Evolutionary conservation across 495 filamentous ascomycete genomes (phyloP).

Genomic region (Durotheca rogersii): DNA sequence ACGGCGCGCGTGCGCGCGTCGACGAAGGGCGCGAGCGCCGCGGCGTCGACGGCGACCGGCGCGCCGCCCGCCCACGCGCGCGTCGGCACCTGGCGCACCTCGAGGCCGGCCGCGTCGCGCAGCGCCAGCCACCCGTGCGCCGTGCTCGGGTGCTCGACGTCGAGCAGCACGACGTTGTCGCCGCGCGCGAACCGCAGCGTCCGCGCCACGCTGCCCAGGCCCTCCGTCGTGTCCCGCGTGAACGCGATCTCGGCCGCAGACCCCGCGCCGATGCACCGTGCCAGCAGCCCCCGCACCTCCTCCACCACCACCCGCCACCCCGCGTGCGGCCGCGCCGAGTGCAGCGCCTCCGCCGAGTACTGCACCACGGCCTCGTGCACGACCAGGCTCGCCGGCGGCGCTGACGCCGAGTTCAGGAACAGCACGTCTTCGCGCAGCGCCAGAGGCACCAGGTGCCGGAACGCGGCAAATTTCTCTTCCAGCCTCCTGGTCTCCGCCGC

Average conservation of each 20-base stretch:
- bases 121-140: slow-evolving; percentile 22
- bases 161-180: slow-evolving; percentile 28
- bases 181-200: slow-evolving; percentile 9
- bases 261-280: slow-evolving; percentile 17
- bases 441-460: slow-evolving; percentile 18
- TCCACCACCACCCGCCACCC: slow-evolving; percentile 10
- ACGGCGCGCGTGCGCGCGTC: slow-evolving; percentile 22
- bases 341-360: slow-evolving; percentile 19
- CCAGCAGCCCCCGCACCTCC: slow-evolving; percentile 17
- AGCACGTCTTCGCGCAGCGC: slow-evolving; percentile 8
- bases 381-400: slow-evolving; percentile 26
- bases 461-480: slow-evolving; percentile 12
- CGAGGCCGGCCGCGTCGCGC: slow-evolving; percentile 13
- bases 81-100: slow-evolving; percentile 23
- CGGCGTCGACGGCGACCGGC: slow-evolving; percentile 5
- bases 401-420: slow-evolving; percentile 27
- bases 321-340: slow-evolving; percentile 4
- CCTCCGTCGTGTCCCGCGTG: slow-evolving; percentile 32
- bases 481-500: slow-evolving; percentile 11
- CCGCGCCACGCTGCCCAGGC: slow-evolving; percentile 20
- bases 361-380: slow-evolving; percentile 26
- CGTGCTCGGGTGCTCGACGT: slow-evolving; percentile 27
- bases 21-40: slow-evolving; percentile 22
- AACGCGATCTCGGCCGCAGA: slow-evolving; percentile 21
- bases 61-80: slow-evolving; percentile 4